phyloP scores from a whole-genome alignment of 106 monocot species.

The Dendrobium nobile region DNA sequence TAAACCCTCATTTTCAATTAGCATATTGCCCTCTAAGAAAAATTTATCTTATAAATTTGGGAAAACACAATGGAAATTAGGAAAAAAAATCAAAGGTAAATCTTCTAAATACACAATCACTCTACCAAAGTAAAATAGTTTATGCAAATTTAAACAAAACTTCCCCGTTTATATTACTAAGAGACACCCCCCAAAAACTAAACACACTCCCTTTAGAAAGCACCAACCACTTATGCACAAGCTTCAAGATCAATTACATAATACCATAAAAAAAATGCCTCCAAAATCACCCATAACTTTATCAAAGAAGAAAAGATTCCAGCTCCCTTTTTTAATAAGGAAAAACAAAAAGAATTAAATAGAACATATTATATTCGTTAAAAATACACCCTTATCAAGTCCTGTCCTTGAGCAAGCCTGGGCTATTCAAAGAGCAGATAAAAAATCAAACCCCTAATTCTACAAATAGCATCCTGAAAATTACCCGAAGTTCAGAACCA shows the following conservation, averaged over 20 bases:
- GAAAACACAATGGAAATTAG: no score
- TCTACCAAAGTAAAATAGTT: background rate
- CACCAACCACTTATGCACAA: background rate
- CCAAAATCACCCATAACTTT: background rate
- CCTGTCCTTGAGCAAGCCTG: background rate
- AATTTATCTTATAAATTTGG: no score
- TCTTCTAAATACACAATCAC: background rate
- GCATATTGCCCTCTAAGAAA: no score
- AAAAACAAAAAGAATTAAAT: background rate
- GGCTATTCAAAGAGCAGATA: background rate
- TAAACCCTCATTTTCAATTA: no score
- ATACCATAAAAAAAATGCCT: background rate
- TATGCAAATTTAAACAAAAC: background rate
- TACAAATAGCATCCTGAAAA: background rate
- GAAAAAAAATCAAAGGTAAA: background rate
- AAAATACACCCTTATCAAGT: background rate
- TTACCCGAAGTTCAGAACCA: background rate
- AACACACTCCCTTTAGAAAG: background rate
- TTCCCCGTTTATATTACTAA: background rate
- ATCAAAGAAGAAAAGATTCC: background rate
- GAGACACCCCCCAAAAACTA: background rate
- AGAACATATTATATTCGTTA: background rate
- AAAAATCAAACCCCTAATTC: background rate
- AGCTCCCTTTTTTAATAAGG: background rate
- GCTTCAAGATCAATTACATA: background rate